A percentile compares a stretch with the other conserved stretches of the same genome.
Evolutionary conservation across 129 eudicot species (phyloP).

Genomic region (Chrysanthemum seticuspe): DNA sequence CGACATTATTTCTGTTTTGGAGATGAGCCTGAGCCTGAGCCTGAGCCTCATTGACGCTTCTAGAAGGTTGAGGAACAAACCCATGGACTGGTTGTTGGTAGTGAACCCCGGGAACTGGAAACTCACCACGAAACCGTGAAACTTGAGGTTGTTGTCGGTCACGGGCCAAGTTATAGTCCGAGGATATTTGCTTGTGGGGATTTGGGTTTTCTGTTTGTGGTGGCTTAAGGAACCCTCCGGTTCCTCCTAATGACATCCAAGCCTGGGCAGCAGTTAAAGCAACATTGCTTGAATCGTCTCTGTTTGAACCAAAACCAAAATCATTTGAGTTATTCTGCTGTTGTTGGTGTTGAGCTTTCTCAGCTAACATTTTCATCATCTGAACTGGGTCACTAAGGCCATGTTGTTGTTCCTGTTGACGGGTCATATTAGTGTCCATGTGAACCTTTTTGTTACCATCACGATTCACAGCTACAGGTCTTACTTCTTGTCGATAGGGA

Average conservation of each 20-base stretch:
- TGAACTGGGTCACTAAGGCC: constrained; percentile 88
- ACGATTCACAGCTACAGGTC: constrained; percentile 16
- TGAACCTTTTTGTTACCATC: constrained; percentile 20
- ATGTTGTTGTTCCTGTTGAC: constrained; percentile 43
- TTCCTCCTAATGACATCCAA: constrained; percentile 97
- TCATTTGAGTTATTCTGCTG: constrained; percentile 45
- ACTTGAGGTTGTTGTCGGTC: constrained; percentile 57
- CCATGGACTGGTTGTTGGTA: constrained; percentile 32
- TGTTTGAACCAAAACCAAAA: constrained; percentile 32
- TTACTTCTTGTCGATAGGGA: constrained; percentile 13
- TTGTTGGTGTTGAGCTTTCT: constrained; percentile 63
- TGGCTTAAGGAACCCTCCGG: constrained; percentile 31
- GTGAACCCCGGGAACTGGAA: constrained; percentile 25
- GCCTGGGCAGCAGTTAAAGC: constrained; percentile 81
- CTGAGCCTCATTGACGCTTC: constrained; percentile 48
- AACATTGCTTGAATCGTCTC: constrained; percentile 51
- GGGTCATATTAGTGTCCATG: constrained; percentile 3
- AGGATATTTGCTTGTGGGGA: constrained; percentile 39
- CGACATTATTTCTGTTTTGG: constrained; percentile 45
- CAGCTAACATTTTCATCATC: constrained; percentile 72
- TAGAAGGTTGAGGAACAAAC: constrained; percentile 50
- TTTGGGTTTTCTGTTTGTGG: constrained; percentile 45
- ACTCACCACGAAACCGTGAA: constrained; percentile 63
- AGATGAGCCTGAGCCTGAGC: constrained; percentile 27
- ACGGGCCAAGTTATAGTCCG: constrained; percentile 44